Evolutionary conservation across 2,329 filamentous ascomycete species (phyloP).

Genomic region (Tolypocladium tundrense): DNA sequence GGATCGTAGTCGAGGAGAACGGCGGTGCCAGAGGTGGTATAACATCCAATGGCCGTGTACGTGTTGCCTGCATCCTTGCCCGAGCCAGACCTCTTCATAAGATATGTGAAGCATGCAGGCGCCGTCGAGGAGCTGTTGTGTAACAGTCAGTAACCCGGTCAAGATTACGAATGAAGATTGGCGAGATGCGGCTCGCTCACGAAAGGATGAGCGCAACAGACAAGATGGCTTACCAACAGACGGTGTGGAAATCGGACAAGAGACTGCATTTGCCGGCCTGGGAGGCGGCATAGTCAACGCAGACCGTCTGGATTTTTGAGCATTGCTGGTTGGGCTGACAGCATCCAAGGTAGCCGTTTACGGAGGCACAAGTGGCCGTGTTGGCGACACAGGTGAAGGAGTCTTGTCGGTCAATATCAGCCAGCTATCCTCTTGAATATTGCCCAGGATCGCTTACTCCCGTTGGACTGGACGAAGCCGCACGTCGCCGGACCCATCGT

Average conservation of each 20-base stretch:
- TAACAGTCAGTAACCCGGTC: background rate
- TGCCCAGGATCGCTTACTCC: conserved; percentile 14
- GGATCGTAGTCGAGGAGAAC: conserved; percentile 20
- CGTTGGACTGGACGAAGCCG: conserved; percentile 15
- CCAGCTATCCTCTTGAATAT: background rate
- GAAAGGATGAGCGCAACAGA: background rate
- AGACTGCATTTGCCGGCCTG: conserved; percentile 13
- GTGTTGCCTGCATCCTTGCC: conserved; percentile 5
- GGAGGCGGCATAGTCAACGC: conserved; percentile 18
- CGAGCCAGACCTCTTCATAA: conserved; percentile 12
- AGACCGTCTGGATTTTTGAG: conserved; percentile 19
- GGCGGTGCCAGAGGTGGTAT: conserved; percentile 11
- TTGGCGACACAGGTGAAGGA: conserved; percentile 17
- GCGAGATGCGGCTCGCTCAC: background rate
- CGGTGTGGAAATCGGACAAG: conserved; percentile 19
- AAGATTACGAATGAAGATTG: background rate
- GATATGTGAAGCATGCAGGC: conserved; percentile 18
- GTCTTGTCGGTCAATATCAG: conserved; percentile 6
- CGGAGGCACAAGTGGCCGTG: conserved; percentile 15
- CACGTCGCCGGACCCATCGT: conserved; percentile 18
- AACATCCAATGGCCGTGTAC: conserved; percentile 18
- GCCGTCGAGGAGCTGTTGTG: conserved; percentile 1
- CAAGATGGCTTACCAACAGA: conserved; percentile 21
- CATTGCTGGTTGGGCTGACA: conserved; percentile 18
- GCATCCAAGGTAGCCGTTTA: conserved; percentile 19